These are phyloP conservation scores for Colletotrichum sp. DNA, from an alignment of 2,329 filamentous ascomycete species.

Conservation along the genomic window DNA sequence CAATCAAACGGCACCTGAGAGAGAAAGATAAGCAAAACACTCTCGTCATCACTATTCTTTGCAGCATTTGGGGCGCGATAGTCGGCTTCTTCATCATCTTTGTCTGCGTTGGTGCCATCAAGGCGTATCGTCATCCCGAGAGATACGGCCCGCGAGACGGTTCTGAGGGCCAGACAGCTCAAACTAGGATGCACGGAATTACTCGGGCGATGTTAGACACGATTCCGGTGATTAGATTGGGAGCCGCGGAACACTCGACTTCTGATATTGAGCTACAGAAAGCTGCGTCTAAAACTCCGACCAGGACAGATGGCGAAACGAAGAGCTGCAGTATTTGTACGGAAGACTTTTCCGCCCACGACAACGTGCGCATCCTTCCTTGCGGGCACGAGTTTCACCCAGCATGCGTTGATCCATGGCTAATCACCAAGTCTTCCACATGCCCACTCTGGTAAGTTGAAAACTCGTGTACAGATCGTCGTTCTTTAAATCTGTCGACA, in stretches of 20 bases:
- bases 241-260: neutral
- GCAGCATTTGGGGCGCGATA: neutral
- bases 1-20: neutral
- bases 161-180: neutral
- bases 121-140: neutral
- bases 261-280: neutral
- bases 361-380: neutral
- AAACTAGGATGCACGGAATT: neutral
- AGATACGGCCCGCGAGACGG: neutral
- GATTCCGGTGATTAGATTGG: neutral
- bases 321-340: neutral
- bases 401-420: neutral
- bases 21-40: neutral
- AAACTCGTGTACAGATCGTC: neutral
- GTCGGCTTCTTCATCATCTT: neutral
- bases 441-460: neutral
- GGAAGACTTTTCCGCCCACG: neutral
- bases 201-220: neutral
- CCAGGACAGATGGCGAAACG: neutral
- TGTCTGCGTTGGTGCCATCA: neutral
- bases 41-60: neutral
- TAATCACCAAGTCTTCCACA: neutral
- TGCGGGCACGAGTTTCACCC: neutral
- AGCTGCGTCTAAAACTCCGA: neutral
- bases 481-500: neutral